Evolutionary conservation across 768 basidiomycete species (phyloP).

Genomic region (Cytidiella melzeri): DNA sequence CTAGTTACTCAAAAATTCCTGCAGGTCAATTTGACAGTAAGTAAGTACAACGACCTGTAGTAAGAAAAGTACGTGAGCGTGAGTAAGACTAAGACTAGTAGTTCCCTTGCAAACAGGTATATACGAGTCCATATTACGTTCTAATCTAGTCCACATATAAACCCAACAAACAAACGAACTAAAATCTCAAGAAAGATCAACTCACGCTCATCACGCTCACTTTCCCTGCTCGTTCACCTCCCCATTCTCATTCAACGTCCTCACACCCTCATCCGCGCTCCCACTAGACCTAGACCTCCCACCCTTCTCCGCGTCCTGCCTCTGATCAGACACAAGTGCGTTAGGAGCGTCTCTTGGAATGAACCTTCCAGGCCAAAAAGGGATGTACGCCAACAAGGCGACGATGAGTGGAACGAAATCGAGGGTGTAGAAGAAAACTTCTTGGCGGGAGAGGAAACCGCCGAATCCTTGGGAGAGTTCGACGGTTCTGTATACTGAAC

Average conservation of each 20-base stretch:
- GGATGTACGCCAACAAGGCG: conserved; percentile 47
- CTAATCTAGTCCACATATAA: no score
- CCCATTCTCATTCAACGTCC: neutral
- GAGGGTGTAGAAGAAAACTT: conserved; percentile 58
- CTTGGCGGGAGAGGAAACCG: conserved; percentile 49
- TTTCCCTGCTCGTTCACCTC: neutral
- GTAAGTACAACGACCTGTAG: no score
- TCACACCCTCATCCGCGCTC: neutral
- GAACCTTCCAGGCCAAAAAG: conserved; percentile 61
- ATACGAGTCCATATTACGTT: no score
- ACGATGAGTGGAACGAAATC: conserved; percentile 63
- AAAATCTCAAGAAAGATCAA: no score
- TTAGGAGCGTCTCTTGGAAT: conserved; percentile 23
- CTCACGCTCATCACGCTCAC: no score
- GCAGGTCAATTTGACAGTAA: no score
- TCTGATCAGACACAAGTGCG: neutral
- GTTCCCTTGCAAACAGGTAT: no score
- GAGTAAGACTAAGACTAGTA: no score
- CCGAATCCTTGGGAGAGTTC: conserved; percentile 60
- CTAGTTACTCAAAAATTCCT: no score
- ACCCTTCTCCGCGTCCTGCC: neutral
- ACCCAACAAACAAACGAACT: no score
- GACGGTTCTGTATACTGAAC: conserved; percentile 48
- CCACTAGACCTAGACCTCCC: neutral
- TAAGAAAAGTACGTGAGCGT: no score